A percentile compares a stretch with the other conserved stretches of the same genome.
phyloP scores from a whole-genome alignment of 257 asterid genomes.

The Nyctanthes arbortristis region DNA sequence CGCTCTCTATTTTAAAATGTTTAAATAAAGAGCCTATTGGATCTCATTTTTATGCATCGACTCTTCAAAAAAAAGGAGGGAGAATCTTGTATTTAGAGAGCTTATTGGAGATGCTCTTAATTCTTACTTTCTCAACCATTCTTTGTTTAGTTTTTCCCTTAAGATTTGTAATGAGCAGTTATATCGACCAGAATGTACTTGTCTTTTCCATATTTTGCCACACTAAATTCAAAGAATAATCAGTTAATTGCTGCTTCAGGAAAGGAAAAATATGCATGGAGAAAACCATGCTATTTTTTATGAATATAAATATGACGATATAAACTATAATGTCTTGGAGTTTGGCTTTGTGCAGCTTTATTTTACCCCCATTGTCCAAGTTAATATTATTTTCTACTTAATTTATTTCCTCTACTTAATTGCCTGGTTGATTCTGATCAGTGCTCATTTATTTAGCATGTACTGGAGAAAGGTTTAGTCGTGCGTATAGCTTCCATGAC shows the following conservation, averaged over 20 bases:
- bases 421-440: neutral
- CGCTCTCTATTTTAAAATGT: too few species aligned
- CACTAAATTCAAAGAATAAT: too few species aligned
- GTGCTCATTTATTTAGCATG: slow-evolving; percentile 12
- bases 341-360: neutral
- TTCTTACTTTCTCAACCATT: neutral
- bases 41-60: too few species aligned
- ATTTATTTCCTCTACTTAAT: too few species aligned
- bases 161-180: neutral
- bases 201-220: too few species aligned
- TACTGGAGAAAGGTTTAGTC: slow-evolving; percentile 67
- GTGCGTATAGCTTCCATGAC: slow-evolving; percentile 77
- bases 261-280: too few species aligned
- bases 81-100: too few species aligned
- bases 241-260: too few species aligned
- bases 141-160: neutral
- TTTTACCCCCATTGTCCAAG: neutral
- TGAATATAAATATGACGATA: neutral
- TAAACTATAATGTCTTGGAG: neutral
- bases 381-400: neutral
- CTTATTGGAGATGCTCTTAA: too few species aligned
- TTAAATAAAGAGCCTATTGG: too few species aligned
- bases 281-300: neutral
- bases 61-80: too few species aligned
- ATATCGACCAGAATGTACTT: too few species aligned